phyloP scores from a whole-genome alignment of 257 asterid species.

The Salvia miltiorrhiza region DNA sequence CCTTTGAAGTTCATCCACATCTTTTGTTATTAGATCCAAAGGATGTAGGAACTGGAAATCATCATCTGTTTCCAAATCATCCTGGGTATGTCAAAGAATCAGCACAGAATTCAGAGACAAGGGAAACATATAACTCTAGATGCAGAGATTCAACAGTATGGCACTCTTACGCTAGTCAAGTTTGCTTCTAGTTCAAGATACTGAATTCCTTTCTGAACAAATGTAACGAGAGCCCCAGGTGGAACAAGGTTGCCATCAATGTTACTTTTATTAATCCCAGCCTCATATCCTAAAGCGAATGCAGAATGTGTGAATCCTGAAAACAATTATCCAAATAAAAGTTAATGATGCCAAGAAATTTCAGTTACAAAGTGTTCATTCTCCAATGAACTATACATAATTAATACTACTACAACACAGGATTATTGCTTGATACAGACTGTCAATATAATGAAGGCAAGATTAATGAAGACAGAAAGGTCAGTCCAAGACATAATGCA shows the following conservation, averaged over 20 bases:
- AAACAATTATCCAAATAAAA: slow-evolving; percentile 18
- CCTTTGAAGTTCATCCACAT: slow-evolving; percentile 70
- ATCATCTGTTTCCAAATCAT: slow-evolving; percentile 68
- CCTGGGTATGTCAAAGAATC: slow-evolving; percentile 55
- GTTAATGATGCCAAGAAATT: slow-evolving; percentile 1
- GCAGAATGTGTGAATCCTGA: slow-evolving; percentile 92
- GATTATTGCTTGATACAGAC: not conserved
- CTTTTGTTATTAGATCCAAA: slow-evolving; percentile 87
- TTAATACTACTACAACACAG: not conserved
- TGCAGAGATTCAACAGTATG: not conserved
- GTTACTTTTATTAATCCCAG: slow-evolving; percentile 67
- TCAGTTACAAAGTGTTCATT: not conserved
- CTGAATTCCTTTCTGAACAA: slow-evolving; percentile 89
- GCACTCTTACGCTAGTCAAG: slow-evolving; percentile 52
- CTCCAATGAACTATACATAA: not conserved
- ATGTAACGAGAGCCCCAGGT: slow-evolving; percentile 86
- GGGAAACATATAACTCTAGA: slow-evolving; percentile 15
- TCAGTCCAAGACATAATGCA: not conserved
- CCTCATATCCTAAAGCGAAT: slow-evolving; percentile 88
- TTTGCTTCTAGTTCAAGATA: slow-evolving; percentile 95
- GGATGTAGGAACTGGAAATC: slow-evolving; percentile 88
- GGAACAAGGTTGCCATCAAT: slow-evolving; percentile 92
- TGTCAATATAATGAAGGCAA: not conserved
- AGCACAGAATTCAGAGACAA: slow-evolving; percentile 21
- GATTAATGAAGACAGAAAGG: not conserved